Base-by-base conservation (phyloP, 352 stramenopile species). In the Proteromonas lacertae region DNA sequence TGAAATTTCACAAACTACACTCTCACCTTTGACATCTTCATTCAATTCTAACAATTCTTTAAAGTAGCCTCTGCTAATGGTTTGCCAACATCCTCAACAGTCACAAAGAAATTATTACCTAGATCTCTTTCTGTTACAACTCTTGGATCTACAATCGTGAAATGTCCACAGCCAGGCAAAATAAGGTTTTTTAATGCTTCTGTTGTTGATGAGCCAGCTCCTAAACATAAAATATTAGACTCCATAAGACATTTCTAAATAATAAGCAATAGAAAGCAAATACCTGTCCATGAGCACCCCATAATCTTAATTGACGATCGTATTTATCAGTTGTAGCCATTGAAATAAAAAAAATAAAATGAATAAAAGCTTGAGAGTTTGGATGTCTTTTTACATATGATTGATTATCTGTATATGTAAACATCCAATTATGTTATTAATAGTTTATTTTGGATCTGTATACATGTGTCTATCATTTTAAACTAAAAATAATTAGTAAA, bases 141-240 rank as follows among this genome's bases (percentile, higher is more conserved):
- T 6, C 52, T 50, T 36, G 79, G 73, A 60, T 96, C 84, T 5
- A 95, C 41, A 13, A 95, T 65, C 19, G 69, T 77, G 48, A 96
- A 88, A 22, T 54, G 55, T 34, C 71, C 56, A 13, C 82, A 52
- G n/a, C 45, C 56, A 12, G 71, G 71, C 20, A 89, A 53, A 35
- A 89, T 70, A 17, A 97, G 55, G 59, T 96, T 97, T 60, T 97
- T 97, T 34, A 95, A 59, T 20, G 76, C 83, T 59, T 97, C 82
- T 1, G 79, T 80, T 9, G 74, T 81, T 2, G 71, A 87, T 7
- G 80, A 63, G 12, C 71, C 66, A 0, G 77, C 69, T 18, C 77
- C 56, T 6, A 94, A 32, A 14, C 92, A 56, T 20, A 93, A 50
- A 7, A 93, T 62, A 46, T 72, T 59, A 32, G 73, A 77, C 26